These are phyloP conservation scores for Lenwebbia sp. DNA, from an alignment of 345 rosid genomes.

Conservation along the genomic window DNA sequence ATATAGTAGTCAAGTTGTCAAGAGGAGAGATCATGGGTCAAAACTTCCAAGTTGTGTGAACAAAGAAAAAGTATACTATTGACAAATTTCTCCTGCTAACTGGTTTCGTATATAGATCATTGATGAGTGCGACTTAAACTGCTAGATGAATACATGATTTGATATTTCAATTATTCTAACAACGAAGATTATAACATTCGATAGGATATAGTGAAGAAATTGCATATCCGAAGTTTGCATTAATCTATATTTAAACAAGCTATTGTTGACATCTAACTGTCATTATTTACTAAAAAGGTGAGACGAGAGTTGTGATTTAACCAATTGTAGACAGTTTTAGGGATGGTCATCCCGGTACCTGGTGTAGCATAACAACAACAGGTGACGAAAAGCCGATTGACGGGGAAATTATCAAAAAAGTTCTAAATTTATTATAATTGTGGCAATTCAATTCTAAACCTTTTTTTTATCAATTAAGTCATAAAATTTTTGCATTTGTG, in stretches of 20 bases:
- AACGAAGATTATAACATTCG: background rate
- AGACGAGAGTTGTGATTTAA: background rate
- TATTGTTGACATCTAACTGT: background rate
- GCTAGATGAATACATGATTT: too few species aligned
- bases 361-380: background rate
- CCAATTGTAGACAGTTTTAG: background rate
- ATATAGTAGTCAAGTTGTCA: background rate
- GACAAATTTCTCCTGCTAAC: background rate
- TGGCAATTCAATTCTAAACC: too few species aligned
- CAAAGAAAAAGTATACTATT: background rate
- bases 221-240: background rate
- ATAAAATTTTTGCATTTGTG: too few species aligned
- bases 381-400: too few species aligned
- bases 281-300: background rate
- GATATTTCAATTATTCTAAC: too few species aligned
- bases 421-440: too few species aligned
- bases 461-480: too few species aligned
- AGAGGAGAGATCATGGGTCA: background rate
- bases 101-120: background rate
- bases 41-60: background rate
- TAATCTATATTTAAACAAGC: background rate
- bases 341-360: background rate
- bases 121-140: too few species aligned
- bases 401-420: too few species aligned
- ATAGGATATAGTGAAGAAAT: background rate